Percentiles rank a stretch among this genome's conserved stretches.
Evolutionary conservation across 805 yeast species (phyloP).

Genomic region (Ogataea paradorogensis): DNA sequence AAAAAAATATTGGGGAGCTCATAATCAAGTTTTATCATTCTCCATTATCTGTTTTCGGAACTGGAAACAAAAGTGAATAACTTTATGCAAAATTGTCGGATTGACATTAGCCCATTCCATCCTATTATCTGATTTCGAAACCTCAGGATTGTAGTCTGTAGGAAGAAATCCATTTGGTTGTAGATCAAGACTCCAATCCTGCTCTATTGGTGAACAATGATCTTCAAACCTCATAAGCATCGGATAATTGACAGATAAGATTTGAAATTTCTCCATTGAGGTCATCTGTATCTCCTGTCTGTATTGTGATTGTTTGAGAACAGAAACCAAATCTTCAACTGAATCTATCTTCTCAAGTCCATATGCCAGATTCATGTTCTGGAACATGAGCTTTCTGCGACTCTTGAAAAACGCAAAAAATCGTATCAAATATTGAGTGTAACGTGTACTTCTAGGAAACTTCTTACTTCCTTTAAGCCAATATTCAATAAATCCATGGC

Average conservation of each 20-base stretch:
- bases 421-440: slow-evolving; percentile 17
- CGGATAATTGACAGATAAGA: neutral
- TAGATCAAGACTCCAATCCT: neutral
- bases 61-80: neutral
- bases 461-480: neutral
- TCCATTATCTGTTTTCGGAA: slow-evolving; percentile 4
- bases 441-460: neutral
- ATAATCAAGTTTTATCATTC: neutral
- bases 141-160: neutral
- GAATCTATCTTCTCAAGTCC: neutral
- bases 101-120: neutral
- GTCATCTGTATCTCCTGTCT: neutral
- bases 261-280: neutral
- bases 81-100: neutral
- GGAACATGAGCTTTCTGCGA: slow-evolving; percentile 13
- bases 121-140: neutral
- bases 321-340: neutral
- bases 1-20: no score
- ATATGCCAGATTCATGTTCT: neutral
- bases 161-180: neutral
- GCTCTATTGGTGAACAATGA: neutral
- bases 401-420: slow-evolving; percentile 15
- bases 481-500: slow-evolving; percentile 12
- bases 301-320: neutral
- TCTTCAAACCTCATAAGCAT: neutral